phyloP scores from a whole-genome alignment of 139 green algal species.

The Chlorella sp. region DNA sequence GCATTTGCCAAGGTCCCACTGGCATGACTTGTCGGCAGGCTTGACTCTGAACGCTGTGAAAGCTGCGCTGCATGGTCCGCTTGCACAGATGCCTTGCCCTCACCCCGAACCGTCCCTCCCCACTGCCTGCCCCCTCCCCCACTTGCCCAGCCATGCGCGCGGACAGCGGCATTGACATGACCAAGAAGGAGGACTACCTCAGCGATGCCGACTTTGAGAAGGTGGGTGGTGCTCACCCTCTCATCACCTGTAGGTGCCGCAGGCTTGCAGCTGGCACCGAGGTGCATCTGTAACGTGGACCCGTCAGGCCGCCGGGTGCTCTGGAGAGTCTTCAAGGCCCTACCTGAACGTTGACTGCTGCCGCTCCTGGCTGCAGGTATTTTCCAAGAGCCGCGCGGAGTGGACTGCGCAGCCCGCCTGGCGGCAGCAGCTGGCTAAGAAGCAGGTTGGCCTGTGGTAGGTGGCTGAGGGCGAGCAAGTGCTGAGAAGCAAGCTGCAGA shows the following conservation, averaged over 20 bases:
- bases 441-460: conserved; percentile 41
- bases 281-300: too few relatives aligned
- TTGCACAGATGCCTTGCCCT: too few relatives aligned
- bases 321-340: too few relatives aligned
- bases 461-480: too few relatives aligned
- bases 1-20: background rate
- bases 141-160: conserved; percentile 40
- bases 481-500: too few relatives aligned
- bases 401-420: conserved; percentile 42
- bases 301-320: too few relatives aligned
- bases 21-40: too few relatives aligned
- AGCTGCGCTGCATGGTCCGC: too few relatives aligned
- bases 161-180: conserved; percentile 55
- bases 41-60: too few relatives aligned
- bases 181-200: conserved; percentile 58
- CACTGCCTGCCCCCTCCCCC: background rate
- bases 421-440: conserved; percentile 43
- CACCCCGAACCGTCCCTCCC: background rate
- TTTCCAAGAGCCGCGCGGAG: conserved; percentile 32
- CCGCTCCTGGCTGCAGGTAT: conserved; percentile 26
- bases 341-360: background rate
- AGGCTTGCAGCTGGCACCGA: too few relatives aligned
- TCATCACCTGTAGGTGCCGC: too few relatives aligned
- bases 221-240: too few relatives aligned
- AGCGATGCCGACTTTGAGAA: conserved; percentile 47